Evolutionary conservation across 371 early-diverging fungal species (phyloP).

Genomic region (Mucor plumbeus): DNA sequence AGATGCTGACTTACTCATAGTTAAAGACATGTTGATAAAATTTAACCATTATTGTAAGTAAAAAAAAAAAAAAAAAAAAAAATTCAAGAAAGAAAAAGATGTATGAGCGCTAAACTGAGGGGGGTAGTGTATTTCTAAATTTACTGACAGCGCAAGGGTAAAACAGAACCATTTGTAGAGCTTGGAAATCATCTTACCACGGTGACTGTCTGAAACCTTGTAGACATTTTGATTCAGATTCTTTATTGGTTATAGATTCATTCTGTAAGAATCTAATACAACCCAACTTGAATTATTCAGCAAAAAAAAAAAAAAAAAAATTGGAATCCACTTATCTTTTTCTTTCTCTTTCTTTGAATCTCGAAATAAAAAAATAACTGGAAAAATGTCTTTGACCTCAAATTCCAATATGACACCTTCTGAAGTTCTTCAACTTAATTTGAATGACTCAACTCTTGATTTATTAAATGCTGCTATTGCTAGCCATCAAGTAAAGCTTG

Average conservation of each 20-base stretch:
- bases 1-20: conserved; percentile 62
- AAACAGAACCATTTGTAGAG: conserved; percentile 11
- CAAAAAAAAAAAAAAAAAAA: conserved; percentile 11
- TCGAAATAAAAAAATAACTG: background rate
- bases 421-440: conserved; percentile 19
- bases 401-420: conserved; percentile 22
- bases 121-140: conserved; percentile 3
- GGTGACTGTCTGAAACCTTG: conserved; percentile 4
- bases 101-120: conserved; percentile 1
- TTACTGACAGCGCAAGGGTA: conserved; percentile 22
- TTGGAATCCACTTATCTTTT: conserved; percentile 1
- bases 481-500: conserved; percentile 27
- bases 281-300: conserved; percentile 16
- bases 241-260: conserved; percentile 1
- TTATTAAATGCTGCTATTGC: conserved; percentile 43
- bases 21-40: conserved; percentile 78
- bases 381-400: conserved; percentile 12
- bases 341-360: conserved; percentile 1
- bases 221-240: background rate
- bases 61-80: conserved; percentile 3
- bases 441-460: conserved; percentile 29
- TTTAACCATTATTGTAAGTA: conserved; percentile 19
- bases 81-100: background rate
- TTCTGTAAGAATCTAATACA: background rate
- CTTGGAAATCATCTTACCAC: background rate